Evolutionary conservation across 495 filamentous ascomycete species (phyloP), one percentile per base, ranked within the genome.

Genomic region (Tuber umbilicatum): DNA sequence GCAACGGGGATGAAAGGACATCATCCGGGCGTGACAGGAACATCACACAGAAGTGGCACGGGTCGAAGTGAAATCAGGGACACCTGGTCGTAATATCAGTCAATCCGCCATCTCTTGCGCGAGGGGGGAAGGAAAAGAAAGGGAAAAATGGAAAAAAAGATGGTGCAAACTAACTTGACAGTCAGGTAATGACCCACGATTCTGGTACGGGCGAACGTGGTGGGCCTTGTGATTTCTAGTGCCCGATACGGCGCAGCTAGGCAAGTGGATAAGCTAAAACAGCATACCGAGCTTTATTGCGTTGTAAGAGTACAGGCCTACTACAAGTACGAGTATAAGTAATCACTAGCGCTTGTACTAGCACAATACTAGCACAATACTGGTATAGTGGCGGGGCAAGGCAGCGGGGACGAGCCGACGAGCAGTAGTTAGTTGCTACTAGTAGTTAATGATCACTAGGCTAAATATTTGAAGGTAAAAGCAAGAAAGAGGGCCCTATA

Each of bases 121-220:
- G 14, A 43, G 17, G 17, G 2, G 42, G 17, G 17, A 1, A 50
- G 19, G 45, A 6, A 50, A 23, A 1, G 45, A 60, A 60, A 55
- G 39, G 50, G 35, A 42, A 71, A 68, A 41, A 45, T 55, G 69
- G 69, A 68, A 69, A 69, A 64, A 68, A 50, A 37, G 23, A 68
- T 38, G 39, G 39, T 67, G 47, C 67, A 55, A 70, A 70, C 73
- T 40, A 31, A 31, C 55, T 27, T 55, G 27, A n/a, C 27, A 47
- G 43, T 71, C 72, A 55, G 68, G 72, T 77, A 77, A 39, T 47
- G 68, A 71, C 75, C 69, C 70, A 71, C 69, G 69, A 70, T 75
- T 73, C 69, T 43, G 70, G 73, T 77, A 77, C 69, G 55, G 50
- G 50, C 45, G 10, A 27, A 9, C 6, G 50, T 12, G n/a, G 12